Evolutionary conservation across 179 eudicot genomes (phyloP).

Genomic region (Beta macrorhiza): DNA sequence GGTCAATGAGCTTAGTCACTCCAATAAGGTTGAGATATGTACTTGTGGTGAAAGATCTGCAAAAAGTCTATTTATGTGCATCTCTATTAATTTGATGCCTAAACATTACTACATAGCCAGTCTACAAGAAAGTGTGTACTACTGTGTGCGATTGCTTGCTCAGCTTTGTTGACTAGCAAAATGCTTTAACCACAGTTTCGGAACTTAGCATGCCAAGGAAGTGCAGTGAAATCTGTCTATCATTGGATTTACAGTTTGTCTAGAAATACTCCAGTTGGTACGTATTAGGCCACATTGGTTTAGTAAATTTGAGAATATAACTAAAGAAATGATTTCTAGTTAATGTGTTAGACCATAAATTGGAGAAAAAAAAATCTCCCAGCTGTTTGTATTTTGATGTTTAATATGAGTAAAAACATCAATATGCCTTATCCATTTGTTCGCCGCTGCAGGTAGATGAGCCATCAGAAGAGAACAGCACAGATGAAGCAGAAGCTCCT

Average conservation of each 20-base stretch:
- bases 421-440: background rate
- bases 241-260: no score
- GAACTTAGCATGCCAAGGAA: background rate
- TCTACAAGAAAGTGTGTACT: background rate
- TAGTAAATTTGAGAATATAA: background rate
- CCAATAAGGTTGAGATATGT: background rate
- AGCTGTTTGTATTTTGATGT: background rate
- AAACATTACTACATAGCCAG: background rate
- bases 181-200: background rate
- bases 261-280: background rate
- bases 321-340: background rate
- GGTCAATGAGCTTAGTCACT: background rate
- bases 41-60: background rate
- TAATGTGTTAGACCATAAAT: background rate
- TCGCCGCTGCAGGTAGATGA: slow-evolving; percentile 36
- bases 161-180: background rate
- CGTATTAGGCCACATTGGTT: background rate
- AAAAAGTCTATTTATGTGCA: background rate
- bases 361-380: background rate
- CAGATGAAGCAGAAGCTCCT: slow-evolving; percentile 16
- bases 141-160: background rate
- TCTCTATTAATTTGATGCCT: background rate
- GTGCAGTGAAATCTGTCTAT: background rate
- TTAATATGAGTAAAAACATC: background rate
- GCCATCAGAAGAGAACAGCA: slow-evolving; percentile 27